phyloP scores from a whole-genome alignment of 2,329 filamentous ascomycete species.

The Colletotrichum tropicale region DNA sequence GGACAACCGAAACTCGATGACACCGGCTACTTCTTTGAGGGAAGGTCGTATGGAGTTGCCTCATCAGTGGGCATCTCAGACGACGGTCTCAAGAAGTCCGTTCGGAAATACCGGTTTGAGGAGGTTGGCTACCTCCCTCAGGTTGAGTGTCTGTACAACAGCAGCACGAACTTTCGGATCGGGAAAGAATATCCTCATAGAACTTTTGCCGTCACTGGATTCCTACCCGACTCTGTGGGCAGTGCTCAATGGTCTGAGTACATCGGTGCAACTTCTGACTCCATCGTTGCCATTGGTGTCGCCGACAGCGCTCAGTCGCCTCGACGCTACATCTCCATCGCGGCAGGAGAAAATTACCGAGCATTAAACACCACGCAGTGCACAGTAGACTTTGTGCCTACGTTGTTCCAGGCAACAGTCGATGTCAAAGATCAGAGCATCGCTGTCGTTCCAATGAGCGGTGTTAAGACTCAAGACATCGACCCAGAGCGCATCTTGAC shows the following conservation, averaged over 20 bases:
- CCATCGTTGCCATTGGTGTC: conserved; percentile 35
- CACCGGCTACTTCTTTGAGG: background rate
- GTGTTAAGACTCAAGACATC: conserved; percentile 15
- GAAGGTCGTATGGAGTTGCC: background rate
- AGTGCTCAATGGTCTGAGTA: conserved; percentile 32
- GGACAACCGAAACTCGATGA: background rate
- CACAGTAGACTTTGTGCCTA: conserved; percentile 30
- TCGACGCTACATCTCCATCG: conserved; percentile 32
- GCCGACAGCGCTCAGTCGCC: conserved; percentile 23
- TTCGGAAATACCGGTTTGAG: conserved; percentile 31
- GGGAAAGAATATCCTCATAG: background rate
- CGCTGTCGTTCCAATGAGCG: conserved; percentile 24
- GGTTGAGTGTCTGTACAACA: conserved; percentile 40
- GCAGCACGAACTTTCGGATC: conserved; percentile 32
- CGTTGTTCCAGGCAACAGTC: conserved; percentile 32
- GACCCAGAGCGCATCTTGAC: conserved; percentile 33
- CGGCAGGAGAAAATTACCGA: conserved; percentile 30
- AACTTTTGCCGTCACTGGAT: conserved; percentile 11
- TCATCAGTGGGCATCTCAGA: background rate
- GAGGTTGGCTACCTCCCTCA: conserved; percentile 35
- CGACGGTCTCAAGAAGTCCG: background rate
- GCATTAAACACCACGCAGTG: conserved; percentile 35
- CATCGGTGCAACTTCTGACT: conserved; percentile 27
- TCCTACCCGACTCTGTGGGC: conserved; percentile 6
- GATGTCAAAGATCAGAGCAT: conserved; percentile 30